phyloP scores from a whole-genome alignment of 1,284 basidiomycete genomes.

The Ceratobasidium sp. region DNA sequence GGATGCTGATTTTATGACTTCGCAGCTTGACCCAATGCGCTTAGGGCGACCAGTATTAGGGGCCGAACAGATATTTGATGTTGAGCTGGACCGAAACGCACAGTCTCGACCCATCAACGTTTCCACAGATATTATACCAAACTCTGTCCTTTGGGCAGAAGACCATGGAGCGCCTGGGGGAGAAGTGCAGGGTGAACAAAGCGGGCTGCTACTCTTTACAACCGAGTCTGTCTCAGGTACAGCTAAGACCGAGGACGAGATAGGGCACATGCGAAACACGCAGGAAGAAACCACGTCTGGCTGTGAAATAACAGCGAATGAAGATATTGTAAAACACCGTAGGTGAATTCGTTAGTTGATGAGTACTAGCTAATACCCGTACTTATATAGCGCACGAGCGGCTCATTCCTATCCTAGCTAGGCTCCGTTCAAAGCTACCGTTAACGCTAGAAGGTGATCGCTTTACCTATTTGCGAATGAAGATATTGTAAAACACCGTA shows the following conservation, averaged over 20 bases:
- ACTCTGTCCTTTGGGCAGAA: conserved; percentile 21
- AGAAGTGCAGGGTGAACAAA: background rate
- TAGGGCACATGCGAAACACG: background rate
- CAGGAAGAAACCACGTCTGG: background rate
- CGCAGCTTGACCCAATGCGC: conserved; percentile 22
- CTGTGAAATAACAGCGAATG: background rate
- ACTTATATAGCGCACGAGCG: conserved; percentile 13
- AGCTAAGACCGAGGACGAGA: conserved; percentile 13
- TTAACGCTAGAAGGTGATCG: conserved; percentile 21
- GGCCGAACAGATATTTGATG: conserved; percentile 35
- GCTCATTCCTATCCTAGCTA: conserved; percentile 22
- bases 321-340: background rate
- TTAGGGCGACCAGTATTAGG: conserved; percentile 1
- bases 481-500: background rate
- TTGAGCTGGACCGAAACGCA: conserved; percentile 23
- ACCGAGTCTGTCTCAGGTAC: background rate
- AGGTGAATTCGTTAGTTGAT: background rate
- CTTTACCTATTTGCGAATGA: background rate
- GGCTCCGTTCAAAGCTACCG: conserved; percentile 20
- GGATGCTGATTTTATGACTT: background rate
- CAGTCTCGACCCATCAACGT: background rate
- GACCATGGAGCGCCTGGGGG: conserved; percentile 14
- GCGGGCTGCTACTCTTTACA: too few relatives aligned
- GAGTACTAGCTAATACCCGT: background rate
- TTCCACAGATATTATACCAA: conserved; percentile 3